Evolutionary conservation across 2,329 filamentous ascomycete species (phyloP), one percentile per base, ranked within the genome.

Genomic region (Trichoderma sp.): DNA sequence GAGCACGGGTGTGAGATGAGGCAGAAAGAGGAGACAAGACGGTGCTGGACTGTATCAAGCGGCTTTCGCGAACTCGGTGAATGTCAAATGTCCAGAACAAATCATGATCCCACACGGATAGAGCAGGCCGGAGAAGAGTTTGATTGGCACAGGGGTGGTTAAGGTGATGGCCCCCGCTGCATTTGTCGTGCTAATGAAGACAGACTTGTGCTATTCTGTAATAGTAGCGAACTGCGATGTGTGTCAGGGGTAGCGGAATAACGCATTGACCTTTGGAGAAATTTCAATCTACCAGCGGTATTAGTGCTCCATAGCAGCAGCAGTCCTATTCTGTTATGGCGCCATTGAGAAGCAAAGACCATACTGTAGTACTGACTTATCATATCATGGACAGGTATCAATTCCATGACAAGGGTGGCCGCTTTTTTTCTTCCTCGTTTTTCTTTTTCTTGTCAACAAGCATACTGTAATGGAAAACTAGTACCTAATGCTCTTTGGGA

Each of bases 101-200:
- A 49, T 49, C 56, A 46, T 55, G 61, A 54, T 55, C 49, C 51
- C 59, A 26, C 30, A 34, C 28, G 32, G 28, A 24, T 24, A 39
- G 39, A 51, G 52, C 18, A 4, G 37, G 18, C 52, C 32, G 52
- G 54, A 66, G 63, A n/a, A 30, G 21, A 56, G 63, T 66, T 66
- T 66, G 63, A 66, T 66, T 66, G 63, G 63, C 63, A 56, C 63
- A 66, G 39, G 63, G 63, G 63, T 66, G 28, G 54, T 34, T 34
- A 28, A 66, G 63, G 54, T 49, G 37, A 59, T 66, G 28, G 24
- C 37, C 63, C 55, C 54, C 63, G 55, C 63, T 39, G 26, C 52
- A 30, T 13, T 34, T 16, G 54, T 51, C 28, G 52, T 34, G 52
- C 52, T 66, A 59, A 43, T 34, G 58, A 49, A 28, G 39, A 39